Base-by-base conservation (phyloP, 352 stramenopile species). In the Globisporangium recalcitrans region DNA sequence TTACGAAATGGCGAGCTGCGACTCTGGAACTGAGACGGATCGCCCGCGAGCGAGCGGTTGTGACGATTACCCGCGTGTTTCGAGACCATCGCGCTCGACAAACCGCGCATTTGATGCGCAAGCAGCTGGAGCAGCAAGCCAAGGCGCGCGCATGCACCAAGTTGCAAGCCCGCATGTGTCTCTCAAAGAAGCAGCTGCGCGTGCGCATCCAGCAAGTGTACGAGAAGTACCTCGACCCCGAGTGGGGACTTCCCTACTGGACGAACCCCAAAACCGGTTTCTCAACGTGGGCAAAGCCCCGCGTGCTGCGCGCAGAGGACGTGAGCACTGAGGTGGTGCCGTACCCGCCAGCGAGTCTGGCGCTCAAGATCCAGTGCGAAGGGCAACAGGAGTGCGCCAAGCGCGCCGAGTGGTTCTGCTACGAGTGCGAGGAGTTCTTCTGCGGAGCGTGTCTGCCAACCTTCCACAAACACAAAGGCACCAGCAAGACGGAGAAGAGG, bases 141-240 rank as follows among this genome's bases (percentile, higher is more conserved):
- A 68, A 60, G 19, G 44, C 29, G 2, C 53, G 53, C 14, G 75
- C 73, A 10, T 68, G 75, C 1, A 61, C 77, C 1, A 52, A 61
- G 6, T 48, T 89, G 1, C 82, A 89, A 60, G 60, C 68, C 0
- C 74, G 78, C 19, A 62, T 56, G 2, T 40, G 79, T 3, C 52
- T 89, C 4, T 75, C 79, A 11, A 72, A 63, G 24, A 61, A 67
- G 14, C 58, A 71, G 56, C 46, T 75, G n/a, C 65, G 69, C 0
- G 34, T 47, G 16, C 60, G 61, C 8, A 70, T 89, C 4, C 73
- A 81, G 42, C 56, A 70, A 24, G 65, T 68, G 24, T 93, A 91
- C 62, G 74, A 87, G 14, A 93, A 93, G 55, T 90, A 85, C 63
- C 57, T 90, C 21, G 82, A 93, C 58, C 72, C 78, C 5, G 73